Conservation (phyloP, 2,329 filamentous ascomycete genomes). For the Cladosporium sp. region DNA sequence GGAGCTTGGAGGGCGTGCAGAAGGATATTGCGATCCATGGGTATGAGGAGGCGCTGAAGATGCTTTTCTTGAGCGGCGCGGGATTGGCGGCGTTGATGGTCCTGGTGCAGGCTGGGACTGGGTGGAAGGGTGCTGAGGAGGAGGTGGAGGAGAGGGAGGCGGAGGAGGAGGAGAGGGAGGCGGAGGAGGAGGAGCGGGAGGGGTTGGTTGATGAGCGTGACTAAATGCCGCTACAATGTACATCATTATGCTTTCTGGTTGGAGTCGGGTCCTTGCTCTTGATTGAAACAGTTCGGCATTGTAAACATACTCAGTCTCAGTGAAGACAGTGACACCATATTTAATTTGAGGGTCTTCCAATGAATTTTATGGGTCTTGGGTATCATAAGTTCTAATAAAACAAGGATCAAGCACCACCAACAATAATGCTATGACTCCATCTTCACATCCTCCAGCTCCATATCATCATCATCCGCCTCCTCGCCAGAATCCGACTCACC, state of each 20-base stretch:
- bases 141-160: conserved; percentile 7
- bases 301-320: too few relatives aligned
- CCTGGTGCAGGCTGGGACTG: conserved; percentile 52
- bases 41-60: conserved; percentile 50
- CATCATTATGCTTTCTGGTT: too few relatives aligned
- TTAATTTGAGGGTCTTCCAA: too few relatives aligned
- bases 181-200: conserved; percentile 1
- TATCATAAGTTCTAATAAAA: not conserved
- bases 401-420: not conserved
- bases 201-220: not conserved
- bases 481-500: conserved; percentile 35
- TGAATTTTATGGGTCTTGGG: not conserved
- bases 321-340: too few relatives aligned
- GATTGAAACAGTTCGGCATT: too few relatives aligned
- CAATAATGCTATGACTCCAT: conserved; percentile 17
- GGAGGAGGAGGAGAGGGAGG: not conserved
- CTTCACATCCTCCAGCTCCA: conserved; percentile 41
- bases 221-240: too few relatives aligned
- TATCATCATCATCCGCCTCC: conserved; percentile 46
- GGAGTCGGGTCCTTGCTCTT: too few relatives aligned
- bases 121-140: conserved; percentile 40
- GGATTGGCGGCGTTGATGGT: conserved; percentile 45
- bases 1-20: conserved; percentile 43
- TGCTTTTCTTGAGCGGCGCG: conserved; percentile 48
- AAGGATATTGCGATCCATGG: conserved; percentile 45